Percentiles rank a stretch among this genome's conserved stretches.
Conservation (phyloP, 1,284 basidiomycete species). For the Mycena citricolor region DNA sequence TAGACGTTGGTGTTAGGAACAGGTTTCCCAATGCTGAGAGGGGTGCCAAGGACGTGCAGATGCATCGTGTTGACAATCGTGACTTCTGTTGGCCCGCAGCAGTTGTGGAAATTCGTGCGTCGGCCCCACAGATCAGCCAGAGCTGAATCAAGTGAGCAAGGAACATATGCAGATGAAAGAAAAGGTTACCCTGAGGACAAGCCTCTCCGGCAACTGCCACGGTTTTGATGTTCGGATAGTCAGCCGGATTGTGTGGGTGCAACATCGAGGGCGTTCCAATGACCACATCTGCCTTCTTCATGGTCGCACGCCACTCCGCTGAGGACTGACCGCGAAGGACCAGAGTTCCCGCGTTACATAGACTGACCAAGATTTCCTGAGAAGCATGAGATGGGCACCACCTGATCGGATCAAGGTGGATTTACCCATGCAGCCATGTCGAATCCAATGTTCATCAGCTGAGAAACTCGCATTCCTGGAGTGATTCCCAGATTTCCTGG, state of each 20-base stretch:
- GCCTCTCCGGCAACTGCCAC: conserved; percentile 62
- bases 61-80: conserved; percentile 63
- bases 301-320: conserved; percentile 54
- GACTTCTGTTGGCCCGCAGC: conserved; percentile 53
- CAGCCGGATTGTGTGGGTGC: conserved; percentile 48
- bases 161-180: background rate
- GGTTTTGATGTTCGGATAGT: conserved; percentile 57
- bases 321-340: conserved; percentile 56
- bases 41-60: conserved; percentile 41
- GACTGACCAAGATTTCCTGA: conserved; percentile 57
- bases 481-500: conserved; percentile 58
- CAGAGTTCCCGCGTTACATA: conserved; percentile 56
- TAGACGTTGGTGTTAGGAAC: conserved; percentile 62
- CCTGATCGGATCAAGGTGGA: background rate
- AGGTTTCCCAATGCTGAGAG: conserved; percentile 53
- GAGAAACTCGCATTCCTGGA: conserved; percentile 54
- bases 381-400: conserved; percentile 1
- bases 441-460: conserved; percentile 59
- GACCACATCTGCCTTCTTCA: conserved; percentile 57
- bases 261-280: conserved; percentile 57
- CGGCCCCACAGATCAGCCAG: conserved; percentile 55
- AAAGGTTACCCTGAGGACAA: conserved; percentile 49
- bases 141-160: conserved; percentile 32
- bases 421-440: conserved; percentile 63
- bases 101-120: conserved; percentile 43